A percentile compares a stretch with the other conserved stretches of the same genome.
Conservation (phyloP, 176 grass and related monocot genomes). For the Coix lacrymajobi region DNA sequence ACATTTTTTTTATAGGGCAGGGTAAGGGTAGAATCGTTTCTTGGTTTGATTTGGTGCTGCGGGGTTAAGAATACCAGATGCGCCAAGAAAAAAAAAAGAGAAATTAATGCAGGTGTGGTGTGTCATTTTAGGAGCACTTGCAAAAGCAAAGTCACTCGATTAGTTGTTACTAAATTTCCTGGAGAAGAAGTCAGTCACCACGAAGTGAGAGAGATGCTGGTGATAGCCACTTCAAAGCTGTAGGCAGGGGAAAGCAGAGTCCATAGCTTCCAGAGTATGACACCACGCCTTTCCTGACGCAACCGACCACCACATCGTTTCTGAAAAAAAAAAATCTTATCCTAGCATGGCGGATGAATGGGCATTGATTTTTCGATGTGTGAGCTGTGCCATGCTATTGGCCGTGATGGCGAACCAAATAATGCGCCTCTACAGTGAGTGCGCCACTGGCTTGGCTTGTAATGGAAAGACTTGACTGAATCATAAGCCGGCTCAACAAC, state of each 20-base stretch:
- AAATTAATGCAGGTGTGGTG: neutral
- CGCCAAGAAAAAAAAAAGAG: neutral
- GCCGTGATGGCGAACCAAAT: neutral
- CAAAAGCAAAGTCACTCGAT: neutral
- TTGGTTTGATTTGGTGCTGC: neutral
- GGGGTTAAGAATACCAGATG: neutral
- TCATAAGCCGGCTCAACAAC: neutral
- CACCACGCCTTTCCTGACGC: constrained; percentile 10
- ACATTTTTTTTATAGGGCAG: neutral
- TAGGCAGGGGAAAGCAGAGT: neutral
- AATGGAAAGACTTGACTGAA: neutral
- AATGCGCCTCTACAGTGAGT: neutral
- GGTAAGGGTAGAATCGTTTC: neutral
- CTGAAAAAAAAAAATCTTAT: constrained; percentile 4
- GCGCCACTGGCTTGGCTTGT: neutral
- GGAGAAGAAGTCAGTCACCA: neutral
- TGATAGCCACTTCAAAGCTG: neutral
- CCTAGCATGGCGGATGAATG: neutral
- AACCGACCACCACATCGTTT: neutral
- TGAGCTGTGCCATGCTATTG: neutral
- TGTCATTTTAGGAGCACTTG: neutral
- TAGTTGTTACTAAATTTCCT: neutral
- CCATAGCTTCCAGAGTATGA: neutral
- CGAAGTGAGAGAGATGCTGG: neutral
- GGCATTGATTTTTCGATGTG: constrained; percentile 3